Percentiles rank a stretch among this genome's conserved stretches.
Conservation (phyloP, 1,284 basidiomycete species). For the Pulchroboletus neoregius region DNA sequence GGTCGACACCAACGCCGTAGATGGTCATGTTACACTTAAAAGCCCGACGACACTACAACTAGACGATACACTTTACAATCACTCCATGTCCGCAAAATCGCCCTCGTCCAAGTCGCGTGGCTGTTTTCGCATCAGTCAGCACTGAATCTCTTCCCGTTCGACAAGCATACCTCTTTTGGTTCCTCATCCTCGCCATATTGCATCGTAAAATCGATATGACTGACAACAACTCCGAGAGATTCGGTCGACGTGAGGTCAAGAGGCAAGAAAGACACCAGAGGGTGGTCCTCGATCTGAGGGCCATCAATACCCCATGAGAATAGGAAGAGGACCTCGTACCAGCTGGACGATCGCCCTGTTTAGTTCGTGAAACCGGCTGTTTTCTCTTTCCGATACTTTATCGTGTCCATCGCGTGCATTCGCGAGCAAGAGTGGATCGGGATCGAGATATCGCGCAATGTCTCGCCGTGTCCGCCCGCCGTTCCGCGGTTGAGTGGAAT, state of each 20-base stretch:
- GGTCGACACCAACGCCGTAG: constrained; percentile 76
- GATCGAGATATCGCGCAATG: constrained; percentile 91
- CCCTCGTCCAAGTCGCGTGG: constrained; percentile 88
- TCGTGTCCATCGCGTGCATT: constrained; percentile 44
- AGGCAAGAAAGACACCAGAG: constrained; percentile 94
- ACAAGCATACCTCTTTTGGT: constrained; percentile 70
- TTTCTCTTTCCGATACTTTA: constrained; percentile 52
- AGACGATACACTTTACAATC: constrained; percentile 7
- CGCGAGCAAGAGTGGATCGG: constrained; percentile 89
- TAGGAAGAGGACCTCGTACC: constrained; percentile 45
- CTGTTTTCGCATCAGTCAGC: constrained; percentile 36
- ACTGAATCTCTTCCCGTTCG: neutral
- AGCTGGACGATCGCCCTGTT: constrained; percentile 95
- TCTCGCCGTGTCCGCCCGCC: constrained; percentile 69
- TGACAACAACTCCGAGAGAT: constrained; percentile 85
- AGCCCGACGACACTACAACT: constrained; percentile 2
- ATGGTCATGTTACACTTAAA: constrained; percentile 45
- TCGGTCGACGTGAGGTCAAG: constrained; percentile 90
- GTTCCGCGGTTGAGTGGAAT: constrained; percentile 60
- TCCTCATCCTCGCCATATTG: constrained; percentile 96
- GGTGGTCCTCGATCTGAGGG: constrained; percentile 93
- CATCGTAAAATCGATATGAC: constrained; percentile 96
- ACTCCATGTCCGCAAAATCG: constrained; percentile 74
- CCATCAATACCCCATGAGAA: constrained; percentile 9
- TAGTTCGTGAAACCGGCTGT: constrained; percentile 88